Conservation (phyloP, 805 yeast species). For the Komagataella ulmi region DNA sequence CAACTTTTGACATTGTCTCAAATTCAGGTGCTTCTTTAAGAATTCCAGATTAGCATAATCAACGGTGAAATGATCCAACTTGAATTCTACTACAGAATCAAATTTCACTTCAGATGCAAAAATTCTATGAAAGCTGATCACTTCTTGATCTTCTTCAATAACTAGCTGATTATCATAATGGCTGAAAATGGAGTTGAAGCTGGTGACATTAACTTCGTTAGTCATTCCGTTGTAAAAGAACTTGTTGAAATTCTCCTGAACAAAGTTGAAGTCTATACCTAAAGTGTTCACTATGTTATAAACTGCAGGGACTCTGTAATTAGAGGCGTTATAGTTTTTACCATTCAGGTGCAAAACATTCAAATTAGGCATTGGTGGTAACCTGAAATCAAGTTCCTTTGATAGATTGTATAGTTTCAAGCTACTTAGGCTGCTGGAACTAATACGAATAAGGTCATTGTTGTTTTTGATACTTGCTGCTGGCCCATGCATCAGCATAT, state of each 20-base stretch:
- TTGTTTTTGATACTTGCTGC: slow-evolving; percentile 1
- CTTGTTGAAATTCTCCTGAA: slow-evolving; percentile 8
- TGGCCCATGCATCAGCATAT: neutral
- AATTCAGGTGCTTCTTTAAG: neutral
- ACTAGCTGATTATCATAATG: neutral
- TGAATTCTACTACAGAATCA: neutral
- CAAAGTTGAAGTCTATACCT: slow-evolving; percentile 7
- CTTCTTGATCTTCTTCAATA: slow-evolving; percentile 1
- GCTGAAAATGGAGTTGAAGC: slow-evolving; percentile 5
- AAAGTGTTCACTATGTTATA: slow-evolving; percentile 5
- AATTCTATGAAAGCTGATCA: neutral
- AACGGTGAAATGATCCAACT: neutral
- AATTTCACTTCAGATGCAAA: neutral
- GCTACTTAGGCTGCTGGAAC: neutral
- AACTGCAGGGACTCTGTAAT: slow-evolving; percentile 6
- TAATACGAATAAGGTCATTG: neutral
- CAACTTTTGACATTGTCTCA: slow-evolving; percentile 1
- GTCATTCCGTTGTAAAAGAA: slow-evolving; percentile 9
- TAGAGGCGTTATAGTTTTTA: neutral
- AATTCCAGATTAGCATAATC: neutral
- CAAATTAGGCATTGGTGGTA: slow-evolving; percentile 2
- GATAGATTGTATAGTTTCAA: neutral
- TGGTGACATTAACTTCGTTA: slow-evolving; percentile 3
- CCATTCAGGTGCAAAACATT: neutral
- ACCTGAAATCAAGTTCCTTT: slow-evolving; percentile 3